Conservation (phyloP, 768 basidiomycete genomes). For the Macrolepiota albuminosa region DNA sequence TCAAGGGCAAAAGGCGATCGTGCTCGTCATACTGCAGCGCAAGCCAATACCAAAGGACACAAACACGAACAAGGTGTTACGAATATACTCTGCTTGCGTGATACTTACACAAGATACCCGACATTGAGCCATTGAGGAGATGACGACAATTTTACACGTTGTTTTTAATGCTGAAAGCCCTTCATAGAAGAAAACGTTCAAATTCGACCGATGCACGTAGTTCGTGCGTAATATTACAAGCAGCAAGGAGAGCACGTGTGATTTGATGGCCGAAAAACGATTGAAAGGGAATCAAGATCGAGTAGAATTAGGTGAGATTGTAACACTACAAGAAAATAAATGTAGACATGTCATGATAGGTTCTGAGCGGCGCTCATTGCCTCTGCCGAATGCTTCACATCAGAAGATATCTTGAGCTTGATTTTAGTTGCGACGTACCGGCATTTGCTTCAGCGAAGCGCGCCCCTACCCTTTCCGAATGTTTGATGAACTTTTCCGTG, state of each 20-base stretch:
- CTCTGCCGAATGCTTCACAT: slow-evolving; percentile 1
- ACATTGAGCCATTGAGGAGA: not conserved
- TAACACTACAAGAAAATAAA: slow-evolving; percentile 3
- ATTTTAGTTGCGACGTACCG: slow-evolving; percentile 46
- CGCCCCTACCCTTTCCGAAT: slow-evolving; percentile 89
- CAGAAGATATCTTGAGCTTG: not conserved
- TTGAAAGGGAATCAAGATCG: not conserved
- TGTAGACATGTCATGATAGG: slow-evolving; percentile 22
- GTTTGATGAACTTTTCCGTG: slow-evolving; percentile 96
- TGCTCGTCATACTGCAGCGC: not conserved
- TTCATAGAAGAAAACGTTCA: not conserved
- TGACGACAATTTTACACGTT: not conserved
- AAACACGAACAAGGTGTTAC: not conserved
- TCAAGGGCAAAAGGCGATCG: not conserved
- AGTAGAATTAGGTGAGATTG: slow-evolving; percentile 6
- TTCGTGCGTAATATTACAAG: not conserved
- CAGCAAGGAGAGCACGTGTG: not conserved
- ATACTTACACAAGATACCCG: not conserved
- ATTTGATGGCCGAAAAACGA: not conserved
- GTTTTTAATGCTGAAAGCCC: not conserved
- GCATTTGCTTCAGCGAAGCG: slow-evolving; percentile 91
- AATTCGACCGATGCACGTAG: not conserved
- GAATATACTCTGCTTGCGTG: no score
- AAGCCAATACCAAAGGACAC: not conserved
- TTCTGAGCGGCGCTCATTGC: slow-evolving; percentile 32